A percentile compares a stretch with the other conserved stretches of the same genome.
phyloP scores from a whole-genome alignment of 1,284 basidiomycete species.

The Malassezia furfur region DNA sequence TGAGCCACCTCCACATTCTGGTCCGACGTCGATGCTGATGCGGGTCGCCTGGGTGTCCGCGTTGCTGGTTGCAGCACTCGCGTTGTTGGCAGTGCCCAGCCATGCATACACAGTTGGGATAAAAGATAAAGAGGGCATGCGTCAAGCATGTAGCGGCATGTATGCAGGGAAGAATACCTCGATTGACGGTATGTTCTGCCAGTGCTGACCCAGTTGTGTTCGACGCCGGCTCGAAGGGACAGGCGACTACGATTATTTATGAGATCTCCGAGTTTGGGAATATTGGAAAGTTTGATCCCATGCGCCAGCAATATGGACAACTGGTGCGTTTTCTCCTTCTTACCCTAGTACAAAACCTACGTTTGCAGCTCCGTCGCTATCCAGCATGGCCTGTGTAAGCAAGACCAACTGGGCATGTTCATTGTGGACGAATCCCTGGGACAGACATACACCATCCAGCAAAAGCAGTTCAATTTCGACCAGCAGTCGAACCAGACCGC shows the following conservation, averaged over 20 bases:
- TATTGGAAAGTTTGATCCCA: slow-evolving; percentile 58
- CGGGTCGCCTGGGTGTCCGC: background rate
- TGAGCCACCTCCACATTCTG: background rate
- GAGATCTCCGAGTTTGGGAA: slow-evolving; percentile 81
- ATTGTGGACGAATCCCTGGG: slow-evolving; percentile 27
- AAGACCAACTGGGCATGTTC: slow-evolving; percentile 35
- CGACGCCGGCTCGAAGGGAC: slow-evolving; percentile 66
- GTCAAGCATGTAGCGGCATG: slow-evolving; percentile 92
- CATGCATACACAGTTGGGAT: slow-evolving; percentile 29
- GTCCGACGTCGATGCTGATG: background rate
- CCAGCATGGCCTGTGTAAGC: slow-evolving; percentile 23
- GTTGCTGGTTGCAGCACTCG: background rate
- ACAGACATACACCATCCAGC: slow-evolving; percentile 18
- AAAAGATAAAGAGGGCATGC: slow-evolving; percentile 55
- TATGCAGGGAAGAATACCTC: slow-evolving; percentile 68
- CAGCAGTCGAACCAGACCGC: slow-evolving; percentile 6
- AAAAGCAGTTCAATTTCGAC: slow-evolving; percentile 31
- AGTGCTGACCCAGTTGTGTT: slow-evolving; percentile 61
- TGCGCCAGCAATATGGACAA: slow-evolving; percentile 14
- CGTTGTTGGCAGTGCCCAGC: background rate
- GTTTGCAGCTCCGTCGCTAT: slow-evolving; percentile 50
- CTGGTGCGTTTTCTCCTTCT: background rate
- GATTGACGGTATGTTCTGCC: slow-evolving; percentile 62
- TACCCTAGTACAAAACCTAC: slow-evolving; percentile 55
- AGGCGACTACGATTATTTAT: slow-evolving; percentile 85